A percentile compares a stretch with the other conserved stretches of the same genome.
Conservation (phyloP, 345 rosid species). For the Atalantia buxifolia region DNA sequence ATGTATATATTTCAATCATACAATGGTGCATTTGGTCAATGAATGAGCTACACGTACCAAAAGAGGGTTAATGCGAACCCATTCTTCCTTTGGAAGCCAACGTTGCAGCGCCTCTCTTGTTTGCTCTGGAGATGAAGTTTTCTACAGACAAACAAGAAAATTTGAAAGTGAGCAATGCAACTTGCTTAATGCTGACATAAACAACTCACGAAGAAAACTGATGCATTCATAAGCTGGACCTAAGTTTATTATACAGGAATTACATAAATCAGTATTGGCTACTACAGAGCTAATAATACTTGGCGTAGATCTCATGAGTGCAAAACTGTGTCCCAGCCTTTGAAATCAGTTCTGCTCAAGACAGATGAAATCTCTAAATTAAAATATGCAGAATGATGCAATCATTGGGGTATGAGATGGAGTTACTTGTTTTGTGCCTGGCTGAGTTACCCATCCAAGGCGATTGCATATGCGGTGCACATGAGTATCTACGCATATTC, state of each 20-base stretch:
- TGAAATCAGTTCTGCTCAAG: neutral
- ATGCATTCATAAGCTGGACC: neutral
- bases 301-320: neutral
- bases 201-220: neutral
- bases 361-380: neutral
- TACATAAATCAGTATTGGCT: neutral
- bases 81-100: constrained; percentile 96
- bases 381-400: neutral
- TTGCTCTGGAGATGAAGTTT: constrained; percentile 82
- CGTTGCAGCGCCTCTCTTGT: constrained; percentile 80
- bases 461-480: constrained; percentile 93
- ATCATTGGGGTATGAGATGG: neutral
- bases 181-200: neutral
- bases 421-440: constrained; percentile 58
- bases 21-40: neutral
- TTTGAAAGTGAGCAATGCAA: neutral
- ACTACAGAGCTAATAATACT: neutral
- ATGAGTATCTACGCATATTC: constrained; percentile 95
- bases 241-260: neutral
- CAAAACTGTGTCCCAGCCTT: neutral
- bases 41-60: constrained; percentile 46
- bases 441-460: constrained; percentile 87
- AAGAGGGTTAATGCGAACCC: constrained; percentile 89
- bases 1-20: neutral
- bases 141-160: constrained; percentile 31